phyloP scores from a whole-genome alignment of 2,329 filamentous ascomycete species.

The Phialophora verrucosa region DNA sequence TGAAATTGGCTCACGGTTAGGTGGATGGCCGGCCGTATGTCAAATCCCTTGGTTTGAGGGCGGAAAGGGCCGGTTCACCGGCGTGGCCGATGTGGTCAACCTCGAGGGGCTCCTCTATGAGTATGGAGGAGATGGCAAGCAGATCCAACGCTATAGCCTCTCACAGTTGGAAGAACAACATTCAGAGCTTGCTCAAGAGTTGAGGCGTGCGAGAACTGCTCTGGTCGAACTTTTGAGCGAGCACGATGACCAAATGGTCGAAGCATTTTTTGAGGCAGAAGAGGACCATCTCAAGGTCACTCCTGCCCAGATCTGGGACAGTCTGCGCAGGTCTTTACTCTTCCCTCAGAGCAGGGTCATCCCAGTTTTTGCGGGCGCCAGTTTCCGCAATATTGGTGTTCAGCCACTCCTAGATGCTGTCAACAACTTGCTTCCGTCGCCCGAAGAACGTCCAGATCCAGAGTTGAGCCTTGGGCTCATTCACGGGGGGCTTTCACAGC shows the following conservation, averaged over 20 bases:
- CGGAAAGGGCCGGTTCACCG: slow-evolving; percentile 74
- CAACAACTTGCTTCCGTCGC: slow-evolving; percentile 83
- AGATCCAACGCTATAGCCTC: slow-evolving; percentile 62
- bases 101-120: slow-evolving; percentile 77
- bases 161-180: slow-evolving; percentile 60
- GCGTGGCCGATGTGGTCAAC: slow-evolving; percentile 82
- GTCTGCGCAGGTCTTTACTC: slow-evolving; percentile 74
- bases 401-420: slow-evolving; percentile 89
- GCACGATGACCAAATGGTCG: slow-evolving; percentile 83
- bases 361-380: slow-evolving; percentile 88
- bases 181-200: slow-evolving; percentile 63
- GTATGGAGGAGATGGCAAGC: slow-evolving; percentile 68
- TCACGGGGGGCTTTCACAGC: slow-evolving; percentile 59
- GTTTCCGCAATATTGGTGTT: slow-evolving; percentile 91
- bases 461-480: slow-evolving; percentile 71
- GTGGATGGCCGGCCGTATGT: slow-evolving; percentile 86
- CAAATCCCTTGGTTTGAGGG: slow-evolving; percentile 93
- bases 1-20: slow-evolving; percentile 79
- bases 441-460: slow-evolving; percentile 77
- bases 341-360: slow-evolving; percentile 73
- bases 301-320: slow-evolving; percentile 69
- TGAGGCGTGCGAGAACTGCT: slow-evolving; percentile 75
- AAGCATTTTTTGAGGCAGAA: slow-evolving; percentile 78
- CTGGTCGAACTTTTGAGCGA: slow-evolving; percentile 86
- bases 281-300: slow-evolving; percentile 74